Conservation (phyloP, 2,329 filamentous ascomycete genomes). For the Penicillium verrucosum region DNA sequence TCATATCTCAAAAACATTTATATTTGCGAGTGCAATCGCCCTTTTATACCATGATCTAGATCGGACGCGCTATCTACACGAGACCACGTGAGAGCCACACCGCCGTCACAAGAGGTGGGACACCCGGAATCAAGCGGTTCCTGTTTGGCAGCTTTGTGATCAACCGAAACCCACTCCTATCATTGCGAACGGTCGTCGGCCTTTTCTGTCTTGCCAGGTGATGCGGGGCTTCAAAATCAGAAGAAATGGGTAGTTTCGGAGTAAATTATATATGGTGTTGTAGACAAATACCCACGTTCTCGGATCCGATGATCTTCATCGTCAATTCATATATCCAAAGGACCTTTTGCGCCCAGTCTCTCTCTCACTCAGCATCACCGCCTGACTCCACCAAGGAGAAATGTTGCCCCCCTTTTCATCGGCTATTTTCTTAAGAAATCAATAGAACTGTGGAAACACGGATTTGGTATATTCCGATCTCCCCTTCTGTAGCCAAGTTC, state of each 20-base stretch:
- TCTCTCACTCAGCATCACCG: conserved; percentile 5
- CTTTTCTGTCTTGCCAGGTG: conserved; percentile 3
- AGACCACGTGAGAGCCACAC: conserved; percentile 27
- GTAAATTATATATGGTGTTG: neutral
- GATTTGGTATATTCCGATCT: conserved; percentile 6
- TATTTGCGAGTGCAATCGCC: conserved; percentile 13
- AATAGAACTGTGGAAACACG: conserved; percentile 1
- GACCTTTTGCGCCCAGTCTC: conserved; percentile 5
- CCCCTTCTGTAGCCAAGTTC: conserved; percentile 9
- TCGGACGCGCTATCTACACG: conserved; percentile 24
- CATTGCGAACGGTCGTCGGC: conserved; percentile 18
- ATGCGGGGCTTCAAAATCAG: neutral
- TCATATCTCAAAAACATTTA: neutral
- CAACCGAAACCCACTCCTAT: conserved; percentile 24
- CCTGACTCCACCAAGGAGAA: conserved; percentile 6
- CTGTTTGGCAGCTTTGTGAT: conserved; percentile 20
- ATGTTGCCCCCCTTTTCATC: conserved; percentile 3
- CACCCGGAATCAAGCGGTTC: conserved; percentile 24
- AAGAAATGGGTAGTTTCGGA: neutral
- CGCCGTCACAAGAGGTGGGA: conserved; percentile 15
- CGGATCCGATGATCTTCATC: conserved; percentile 4
- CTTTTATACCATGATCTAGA: conserved; percentile 2
- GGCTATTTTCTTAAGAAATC: neutral
- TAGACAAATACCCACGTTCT: neutral
- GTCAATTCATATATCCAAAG: neutral